Base-by-base conservation (phyloP, 2,329 filamentous ascomycete genomes). In the Coleophoma eucalyptorum region DNA sequence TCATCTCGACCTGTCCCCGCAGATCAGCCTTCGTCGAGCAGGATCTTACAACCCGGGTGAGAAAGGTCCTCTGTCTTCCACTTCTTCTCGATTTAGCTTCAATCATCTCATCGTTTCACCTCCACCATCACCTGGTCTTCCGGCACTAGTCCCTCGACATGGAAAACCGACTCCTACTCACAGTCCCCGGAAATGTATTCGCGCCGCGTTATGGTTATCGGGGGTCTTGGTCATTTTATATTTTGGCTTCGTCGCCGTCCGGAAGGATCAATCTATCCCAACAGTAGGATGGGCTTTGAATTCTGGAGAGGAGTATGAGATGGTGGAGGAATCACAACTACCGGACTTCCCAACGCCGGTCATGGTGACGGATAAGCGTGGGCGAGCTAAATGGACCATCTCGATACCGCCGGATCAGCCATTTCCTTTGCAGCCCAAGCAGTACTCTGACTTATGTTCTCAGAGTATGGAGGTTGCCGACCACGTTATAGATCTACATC, bases 321-420 rank as follows among this genome's bases (percentile, higher is more conserved):
- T 89, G 76, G 78, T 88, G 7, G 80, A 77, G 35, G 82, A 82
- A 53, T 78, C 83, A 54, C 73, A 74, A 40, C 67, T 90, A n/a
- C 88, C 89, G 0, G 77, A 86, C 26, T 83, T 88, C 55, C 85
- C 89, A 0, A 87, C 86, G 0, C 87, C 89, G 0, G 76, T 94
- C 18, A 77, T 89, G 5, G 75, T 92, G 43, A 80, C 77, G 13
- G 87, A 91, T 67, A 70, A 73, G 21, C 73, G 75, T 42, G 87
- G 86, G 3, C 78, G 76, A 47, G 74, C 83, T 11, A 86, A 80
- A 65, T 95, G 90, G 90, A 94, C 90, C 0, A 80, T 95, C 11
- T 90, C 83, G 1, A 91, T 96, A 35, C 90, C 90, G 1, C 73
- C 77, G 6, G 77, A 76, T 51, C 73, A 77, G 43, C 72, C 75